Conservation (phyloP, 139 green algal species). For the Nannochloris sp. region DNA sequence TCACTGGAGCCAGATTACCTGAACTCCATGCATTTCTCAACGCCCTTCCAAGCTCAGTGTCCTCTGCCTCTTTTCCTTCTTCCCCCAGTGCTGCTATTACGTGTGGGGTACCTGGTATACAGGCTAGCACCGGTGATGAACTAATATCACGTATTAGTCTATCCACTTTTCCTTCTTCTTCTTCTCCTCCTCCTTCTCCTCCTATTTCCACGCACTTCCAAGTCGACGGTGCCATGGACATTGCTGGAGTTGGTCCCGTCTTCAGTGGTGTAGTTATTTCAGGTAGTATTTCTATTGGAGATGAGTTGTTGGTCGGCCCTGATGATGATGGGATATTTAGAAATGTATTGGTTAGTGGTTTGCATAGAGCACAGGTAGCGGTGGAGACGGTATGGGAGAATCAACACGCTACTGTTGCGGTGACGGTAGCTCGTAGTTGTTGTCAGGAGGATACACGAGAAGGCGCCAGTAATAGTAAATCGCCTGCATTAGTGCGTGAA, state of each 20-base stretch:
- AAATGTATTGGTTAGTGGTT: conserved; percentile 43
- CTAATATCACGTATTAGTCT: conserved; percentile 29
- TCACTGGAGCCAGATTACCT: conserved; percentile 27
- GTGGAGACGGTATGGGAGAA: background rate
- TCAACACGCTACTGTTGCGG: background rate
- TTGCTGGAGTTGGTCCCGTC: conserved; percentile 65
- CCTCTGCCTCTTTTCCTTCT: too few species aligned
- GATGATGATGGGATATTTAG: conserved; percentile 46
- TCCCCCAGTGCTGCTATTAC: too few species aligned
- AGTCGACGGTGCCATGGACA: conserved; percentile 66
- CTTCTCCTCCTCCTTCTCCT: conserved; percentile 26
- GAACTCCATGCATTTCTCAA: too few species aligned
- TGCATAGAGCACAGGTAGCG: conserved; percentile 43
- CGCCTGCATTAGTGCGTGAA: too few species aligned
- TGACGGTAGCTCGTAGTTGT: too few species aligned
- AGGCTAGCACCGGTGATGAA: too few species aligned
- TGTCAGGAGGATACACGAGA: too few species aligned
- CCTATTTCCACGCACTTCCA: conserved; percentile 52
- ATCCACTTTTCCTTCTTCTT: conserved; percentile 59
- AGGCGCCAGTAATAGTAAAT: too few species aligned
- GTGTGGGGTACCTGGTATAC: background rate
- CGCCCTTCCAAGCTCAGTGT: too few species aligned
- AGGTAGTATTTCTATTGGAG: conserved; percentile 44
- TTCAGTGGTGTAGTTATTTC: conserved; percentile 64
- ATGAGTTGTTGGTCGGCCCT: conserved; percentile 61